Conservation (phyloP, 192 early-diverging fungal genomes). For the Rhizophagus clarus region DNA sequence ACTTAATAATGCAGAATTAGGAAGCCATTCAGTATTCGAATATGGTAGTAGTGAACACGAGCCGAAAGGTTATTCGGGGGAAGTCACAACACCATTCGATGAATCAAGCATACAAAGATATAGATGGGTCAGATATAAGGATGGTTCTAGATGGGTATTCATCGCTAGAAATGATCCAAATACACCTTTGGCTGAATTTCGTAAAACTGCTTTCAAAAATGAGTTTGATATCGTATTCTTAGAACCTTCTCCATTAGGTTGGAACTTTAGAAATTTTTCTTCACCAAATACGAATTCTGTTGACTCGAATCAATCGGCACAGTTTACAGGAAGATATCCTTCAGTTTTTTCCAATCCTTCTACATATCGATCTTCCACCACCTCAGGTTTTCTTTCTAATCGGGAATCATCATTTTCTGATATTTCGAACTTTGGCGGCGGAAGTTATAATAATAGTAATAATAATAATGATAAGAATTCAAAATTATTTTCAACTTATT, state of each 20-base stretch:
- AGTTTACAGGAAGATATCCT: background rate
- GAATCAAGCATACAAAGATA: background rate
- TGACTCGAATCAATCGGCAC: background rate
- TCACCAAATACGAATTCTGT: no score
- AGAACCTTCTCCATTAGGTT: background rate
- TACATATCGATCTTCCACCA: background rate
- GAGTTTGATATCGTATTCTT: conserved; percentile 15
- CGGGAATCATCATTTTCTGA: background rate
- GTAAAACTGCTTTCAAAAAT: background rate
- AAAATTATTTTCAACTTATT: background rate
- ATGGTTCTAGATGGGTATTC: conserved; percentile 4
- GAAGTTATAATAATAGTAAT: background rate
- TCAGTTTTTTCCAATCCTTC: background rate
- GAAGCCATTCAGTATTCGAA: background rate
- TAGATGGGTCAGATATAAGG: conserved; percentile 3
- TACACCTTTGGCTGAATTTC: conserved; percentile 7
- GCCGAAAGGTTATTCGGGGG: conserved; percentile 1
- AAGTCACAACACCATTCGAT: background rate
- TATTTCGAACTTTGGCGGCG: background rate
- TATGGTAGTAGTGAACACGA: background rate
- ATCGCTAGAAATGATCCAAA: conserved; percentile 7
- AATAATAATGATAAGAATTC: background rate
- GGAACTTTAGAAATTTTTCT: background rate
- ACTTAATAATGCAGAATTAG: background rate
- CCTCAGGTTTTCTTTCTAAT: background rate